phyloP scores from a whole-genome alignment of 2,329 filamentous ascomycete species.

The Pseudogymnoascus pannorum region DNA sequence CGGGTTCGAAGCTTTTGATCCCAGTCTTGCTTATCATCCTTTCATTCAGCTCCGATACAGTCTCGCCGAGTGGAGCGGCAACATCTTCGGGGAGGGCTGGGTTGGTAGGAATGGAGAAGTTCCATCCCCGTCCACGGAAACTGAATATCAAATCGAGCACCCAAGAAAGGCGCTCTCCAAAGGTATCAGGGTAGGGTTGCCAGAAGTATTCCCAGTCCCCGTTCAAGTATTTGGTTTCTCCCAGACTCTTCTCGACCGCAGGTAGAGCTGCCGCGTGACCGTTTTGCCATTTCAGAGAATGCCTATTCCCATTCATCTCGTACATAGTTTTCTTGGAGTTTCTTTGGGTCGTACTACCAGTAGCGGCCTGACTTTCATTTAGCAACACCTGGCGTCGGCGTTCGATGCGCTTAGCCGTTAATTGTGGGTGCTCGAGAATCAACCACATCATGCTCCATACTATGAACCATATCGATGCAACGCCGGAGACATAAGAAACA shows the following conservation, averaged over 20 bases:
- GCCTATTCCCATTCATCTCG: slow-evolving; percentile 9
- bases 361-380: neutral
- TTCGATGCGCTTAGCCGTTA: slow-evolving; percentile 42
- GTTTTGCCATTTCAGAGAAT: neutral
- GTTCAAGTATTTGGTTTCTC: neutral
- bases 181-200: slow-evolving; percentile 50
- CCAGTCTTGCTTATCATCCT: slow-evolving; percentile 37
- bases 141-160: slow-evolving; percentile 46
- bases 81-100: slow-evolving; percentile 40
- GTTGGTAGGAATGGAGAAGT: slow-evolving; percentile 44
- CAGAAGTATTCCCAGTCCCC: slow-evolving; percentile 47
- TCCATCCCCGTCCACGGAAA: slow-evolving; percentile 53
- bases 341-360: slow-evolving; percentile 11
- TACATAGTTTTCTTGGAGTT: slow-evolving; percentile 13
- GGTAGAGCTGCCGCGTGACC: neutral
- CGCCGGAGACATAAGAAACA: slow-evolving; percentile 42
- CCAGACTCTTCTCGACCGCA: neutral
- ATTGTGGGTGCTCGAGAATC: slow-evolving; percentile 49
- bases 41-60: slow-evolving; percentile 27
- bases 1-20: slow-evolving; percentile 37
- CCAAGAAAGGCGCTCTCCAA: slow-evolving; percentile 47
- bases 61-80: slow-evolving; percentile 32
- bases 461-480: slow-evolving; percentile 44
- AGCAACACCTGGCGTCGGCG: slow-evolving; percentile 23
- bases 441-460: slow-evolving; percentile 43